phyloP scores from a whole-genome alignment of 2,329 filamentous ascomycete genomes.

The Fusarium clavum region DNA sequence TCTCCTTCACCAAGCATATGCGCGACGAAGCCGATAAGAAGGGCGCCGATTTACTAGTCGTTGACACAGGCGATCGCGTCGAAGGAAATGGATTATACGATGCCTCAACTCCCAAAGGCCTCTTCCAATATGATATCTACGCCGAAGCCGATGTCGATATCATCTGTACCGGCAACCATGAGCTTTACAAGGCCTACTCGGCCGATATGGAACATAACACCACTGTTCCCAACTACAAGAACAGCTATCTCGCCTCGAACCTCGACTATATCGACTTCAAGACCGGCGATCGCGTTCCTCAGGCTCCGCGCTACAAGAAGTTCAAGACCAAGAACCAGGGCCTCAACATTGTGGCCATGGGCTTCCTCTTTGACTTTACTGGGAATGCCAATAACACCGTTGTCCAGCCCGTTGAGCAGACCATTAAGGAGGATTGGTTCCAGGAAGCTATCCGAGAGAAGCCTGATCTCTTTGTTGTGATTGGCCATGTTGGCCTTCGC shows the following conservation, averaged over 20 bases:
- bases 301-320: constrained; percentile 85
- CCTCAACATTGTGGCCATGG: constrained; percentile 86
- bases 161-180: constrained; percentile 91
- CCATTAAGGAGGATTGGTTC: constrained; percentile 89
- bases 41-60: constrained; percentile 86
- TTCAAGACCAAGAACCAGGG: constrained; percentile 93
- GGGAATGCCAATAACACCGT: constrained; percentile 91
- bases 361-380: constrained; percentile 94
- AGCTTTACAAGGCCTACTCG: constrained; percentile 86
- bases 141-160: constrained; percentile 85
- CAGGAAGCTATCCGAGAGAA: constrained; percentile 85
- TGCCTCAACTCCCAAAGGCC: constrained; percentile 85
- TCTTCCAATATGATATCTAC: constrained; percentile 89
- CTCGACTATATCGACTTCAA: constrained; percentile 84
- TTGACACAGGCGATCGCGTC: constrained; percentile 93
- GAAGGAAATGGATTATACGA: constrained; percentile 97
- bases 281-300: constrained; percentile 76
- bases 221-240: constrained; percentile 85
- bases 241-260: constrained; percentile 89
- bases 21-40: constrained; percentile 79
- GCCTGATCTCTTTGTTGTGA: constrained; percentile 86
- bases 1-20: constrained; percentile 90
- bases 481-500: constrained; percentile 85
- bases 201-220: constrained; percentile 81
- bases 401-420: constrained; percentile 82